These are phyloP conservation scores for Corynespora cassiicola DNA, from an alignment of 2,329 filamentous ascomycete species.

Conservation along the genomic window DNA sequence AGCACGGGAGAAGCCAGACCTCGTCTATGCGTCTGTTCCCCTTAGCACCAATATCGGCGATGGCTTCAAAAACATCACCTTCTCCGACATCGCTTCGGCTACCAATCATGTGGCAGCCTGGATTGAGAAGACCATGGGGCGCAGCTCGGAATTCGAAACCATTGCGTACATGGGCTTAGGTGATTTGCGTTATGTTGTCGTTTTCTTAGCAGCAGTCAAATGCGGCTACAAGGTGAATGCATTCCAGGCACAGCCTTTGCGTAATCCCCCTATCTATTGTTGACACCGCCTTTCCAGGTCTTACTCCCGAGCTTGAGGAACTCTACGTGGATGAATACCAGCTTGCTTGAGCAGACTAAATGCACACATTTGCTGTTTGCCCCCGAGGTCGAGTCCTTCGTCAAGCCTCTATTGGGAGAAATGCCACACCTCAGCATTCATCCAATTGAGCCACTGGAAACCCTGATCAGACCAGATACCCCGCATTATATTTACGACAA, in stretches of 20 bases:
- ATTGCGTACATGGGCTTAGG: conserved; percentile 10
- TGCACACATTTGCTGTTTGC: conserved; percentile 8
- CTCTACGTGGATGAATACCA: conserved; percentile 8
- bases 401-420: conserved; percentile 1
- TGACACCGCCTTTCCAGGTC: conserved; percentile 4
- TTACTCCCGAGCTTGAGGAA: conserved; percentile 8
- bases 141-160: conserved; percentile 6
- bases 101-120: conserved; percentile 6
- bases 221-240: conserved; percentile 10
- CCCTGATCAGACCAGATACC: conserved; percentile 3
- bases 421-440: background rate
- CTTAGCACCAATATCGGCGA: conserved; percentile 4
- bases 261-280: background rate
- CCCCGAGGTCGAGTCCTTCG: conserved; percentile 2
- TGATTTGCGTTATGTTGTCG: conserved; percentile 9
- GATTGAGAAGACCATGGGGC: conserved; percentile 5
- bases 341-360: conserved; percentile 6
- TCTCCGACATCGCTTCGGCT: conserved; percentile 7
- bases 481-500: conserved; percentile 10
- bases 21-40: conserved; percentile 7
- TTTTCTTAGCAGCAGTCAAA: conserved; percentile 11
- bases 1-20: conserved; percentile 3
- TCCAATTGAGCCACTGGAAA: conserved; percentile 6
- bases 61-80: conserved; percentile 8
- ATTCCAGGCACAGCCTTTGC: background rate